Evolutionary conservation across 169 alveolate species (phyloP).

Genomic region (Toxoplasma gondii): DNA sequence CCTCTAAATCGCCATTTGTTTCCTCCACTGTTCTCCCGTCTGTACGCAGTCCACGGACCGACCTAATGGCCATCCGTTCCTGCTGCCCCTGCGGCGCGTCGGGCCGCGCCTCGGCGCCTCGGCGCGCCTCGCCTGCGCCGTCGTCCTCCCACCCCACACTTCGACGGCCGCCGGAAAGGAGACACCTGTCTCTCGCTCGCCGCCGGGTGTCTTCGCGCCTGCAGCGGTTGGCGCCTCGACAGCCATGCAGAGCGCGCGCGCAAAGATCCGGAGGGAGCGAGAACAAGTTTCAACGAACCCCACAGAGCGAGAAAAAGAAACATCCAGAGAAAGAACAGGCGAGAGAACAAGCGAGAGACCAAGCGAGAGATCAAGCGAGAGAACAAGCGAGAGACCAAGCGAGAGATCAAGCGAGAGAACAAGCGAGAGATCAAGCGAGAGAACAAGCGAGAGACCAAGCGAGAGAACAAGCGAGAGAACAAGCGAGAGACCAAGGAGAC

Average conservation of each 20-base stretch:
- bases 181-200: too few species aligned
- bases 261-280: too few species aligned
- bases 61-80: constrained; percentile 1
- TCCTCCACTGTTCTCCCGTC: not conserved
- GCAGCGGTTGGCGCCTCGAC: too few species aligned
- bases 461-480: not conserved
- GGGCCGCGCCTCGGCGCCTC: not conserved
- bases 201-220: too few species aligned
- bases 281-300: too few species aligned
- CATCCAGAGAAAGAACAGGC: too few species aligned
- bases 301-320: too few species aligned
- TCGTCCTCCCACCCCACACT: not conserved
- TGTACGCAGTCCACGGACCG: not conserved
- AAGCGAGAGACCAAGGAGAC: not conserved
- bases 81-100: not conserved
- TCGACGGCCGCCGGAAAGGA: too few species aligned
- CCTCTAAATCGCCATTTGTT: too few species aligned
- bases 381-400: not conserved
- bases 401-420: not conserved
- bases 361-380: not conserved
- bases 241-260: too few species aligned
- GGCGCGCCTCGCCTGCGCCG: not conserved
- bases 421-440: too few species aligned
- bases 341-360: too few species aligned
- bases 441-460: not conserved